Evolutionary conservation across 2,329 filamentous ascomycete genomes (phyloP).

Genomic region (Ophiostoma fasciatum): DNA sequence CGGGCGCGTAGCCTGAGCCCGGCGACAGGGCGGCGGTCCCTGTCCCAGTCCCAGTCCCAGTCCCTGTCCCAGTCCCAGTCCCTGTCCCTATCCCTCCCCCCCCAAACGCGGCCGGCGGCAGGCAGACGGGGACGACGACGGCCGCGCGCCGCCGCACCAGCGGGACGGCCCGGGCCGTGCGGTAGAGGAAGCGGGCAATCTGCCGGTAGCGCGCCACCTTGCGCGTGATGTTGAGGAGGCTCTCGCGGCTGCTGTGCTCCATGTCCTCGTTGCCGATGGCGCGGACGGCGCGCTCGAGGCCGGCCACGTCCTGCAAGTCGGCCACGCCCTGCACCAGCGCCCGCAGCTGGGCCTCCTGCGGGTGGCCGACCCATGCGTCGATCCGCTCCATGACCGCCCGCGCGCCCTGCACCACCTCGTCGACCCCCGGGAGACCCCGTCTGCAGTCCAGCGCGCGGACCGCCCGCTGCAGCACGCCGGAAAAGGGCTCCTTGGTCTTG

Average conservation of each 20-base stretch:
- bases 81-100: too few relatives aligned
- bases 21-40: too few relatives aligned
- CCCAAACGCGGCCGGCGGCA: not conserved
- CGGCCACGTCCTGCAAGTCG: not conserved
- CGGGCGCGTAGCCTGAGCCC: not conserved
- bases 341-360: not conserved
- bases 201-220: conserved; percentile 25
- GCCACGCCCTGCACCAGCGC: not conserved
- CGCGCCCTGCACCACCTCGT: not conserved
- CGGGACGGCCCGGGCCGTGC: conserved; percentile 15
- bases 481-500: not conserved
- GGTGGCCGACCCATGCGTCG: not conserved
- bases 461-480: not conserved
- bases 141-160: not conserved
- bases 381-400: not conserved
- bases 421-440: not conserved
- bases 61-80: too few relatives aligned
- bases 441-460: not conserved
- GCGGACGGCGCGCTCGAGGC: not conserved
- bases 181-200: conserved; percentile 19
- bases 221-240: conserved; percentile 11
- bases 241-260: not conserved
- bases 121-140: not conserved
- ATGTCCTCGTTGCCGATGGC: not conserved
- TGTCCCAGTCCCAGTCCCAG: too few relatives aligned